phyloP scores from a whole-genome alignment of 208 protist genomes.

The Vickermania spadyakhi region DNA sequence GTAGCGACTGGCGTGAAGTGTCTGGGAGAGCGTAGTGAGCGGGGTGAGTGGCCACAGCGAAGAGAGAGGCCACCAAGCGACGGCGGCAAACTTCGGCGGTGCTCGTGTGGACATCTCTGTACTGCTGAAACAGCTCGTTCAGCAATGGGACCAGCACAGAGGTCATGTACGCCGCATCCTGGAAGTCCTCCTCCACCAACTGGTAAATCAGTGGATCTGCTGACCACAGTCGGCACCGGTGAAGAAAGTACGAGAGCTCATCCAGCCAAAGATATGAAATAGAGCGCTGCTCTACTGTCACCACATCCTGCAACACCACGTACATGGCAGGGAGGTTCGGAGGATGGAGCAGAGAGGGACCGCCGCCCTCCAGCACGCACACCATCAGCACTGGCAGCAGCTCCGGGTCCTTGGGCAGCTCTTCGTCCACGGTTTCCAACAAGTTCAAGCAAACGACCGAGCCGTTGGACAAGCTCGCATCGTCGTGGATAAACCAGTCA shows the following conservation, averaged over 20 bases:
- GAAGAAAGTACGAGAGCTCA: slow-evolving; percentile 83
- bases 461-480: slow-evolving; percentile 40
- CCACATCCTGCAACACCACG: slow-evolving; percentile 63
- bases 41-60: slow-evolving; percentile 38
- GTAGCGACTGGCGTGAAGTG: slow-evolving; percentile 33
- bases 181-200: slow-evolving; percentile 71
- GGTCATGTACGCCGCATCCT: slow-evolving; percentile 58
- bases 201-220: slow-evolving; percentile 75
- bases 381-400: slow-evolving; percentile 72
- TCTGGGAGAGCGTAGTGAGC: slow-evolving; percentile 57
- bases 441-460: slow-evolving; percentile 61
- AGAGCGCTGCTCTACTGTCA: slow-evolving; percentile 82
- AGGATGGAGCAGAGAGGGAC: slow-evolving; percentile 61
- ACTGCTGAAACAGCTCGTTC: slow-evolving; percentile 37
- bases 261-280: slow-evolving; percentile 77
- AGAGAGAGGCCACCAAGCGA: slow-evolving; percentile 41
- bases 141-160: slow-evolving; percentile 63
- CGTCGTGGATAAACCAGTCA: slow-evolving; percentile 89
- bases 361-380: slow-evolving; percentile 62
- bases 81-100: slow-evolving; percentile 27
- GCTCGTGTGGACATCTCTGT: background rate
- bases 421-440: slow-evolving; percentile 72
- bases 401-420: slow-evolving; percentile 53
- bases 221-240: slow-evolving; percentile 57
- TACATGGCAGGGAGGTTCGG: slow-evolving; percentile 78